phyloP scores from a whole-genome alignment of 345 rosid genomes.

The Dimocarpus longan region DNA sequence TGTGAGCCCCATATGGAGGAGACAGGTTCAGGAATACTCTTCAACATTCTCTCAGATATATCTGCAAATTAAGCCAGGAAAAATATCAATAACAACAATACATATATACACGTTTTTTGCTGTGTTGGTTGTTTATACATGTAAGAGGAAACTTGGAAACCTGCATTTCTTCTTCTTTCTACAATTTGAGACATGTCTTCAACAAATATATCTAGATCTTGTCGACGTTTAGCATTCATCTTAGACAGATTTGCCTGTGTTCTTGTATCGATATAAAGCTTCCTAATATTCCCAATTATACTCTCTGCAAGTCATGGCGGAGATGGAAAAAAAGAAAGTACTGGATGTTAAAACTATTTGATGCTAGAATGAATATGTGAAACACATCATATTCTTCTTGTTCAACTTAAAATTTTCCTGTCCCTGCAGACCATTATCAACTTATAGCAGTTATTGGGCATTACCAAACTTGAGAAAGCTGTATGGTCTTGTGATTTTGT shows the following conservation, averaged over 20 bases:
- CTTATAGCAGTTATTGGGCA: not conserved
- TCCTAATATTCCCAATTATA: conserved; percentile 49
- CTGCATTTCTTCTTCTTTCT: conserved; percentile 40
- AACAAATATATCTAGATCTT: conserved; percentile 37
- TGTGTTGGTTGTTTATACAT: not conserved
- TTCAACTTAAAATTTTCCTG: not conserved
- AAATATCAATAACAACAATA: not conserved
- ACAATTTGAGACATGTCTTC: conserved; percentile 42
- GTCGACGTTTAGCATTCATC: conserved; percentile 40
- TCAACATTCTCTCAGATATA: conserved; percentile 24
- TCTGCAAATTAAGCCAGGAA: conserved; percentile 22
- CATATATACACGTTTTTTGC: not conserved
- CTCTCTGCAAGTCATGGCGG: conserved; percentile 28
- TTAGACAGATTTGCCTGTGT: conserved; percentile 59
- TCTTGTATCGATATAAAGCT: conserved; percentile 59
- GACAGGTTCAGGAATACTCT: conserved; percentile 11
- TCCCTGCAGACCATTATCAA: not conserved
- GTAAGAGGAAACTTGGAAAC: conserved; percentile 15
- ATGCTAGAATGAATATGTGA: no score
- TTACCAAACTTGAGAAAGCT: conserved; percentile 57
- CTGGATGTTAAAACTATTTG: no score
- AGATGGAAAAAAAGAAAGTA: not conserved
- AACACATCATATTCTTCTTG: not conserved
- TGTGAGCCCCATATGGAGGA: conserved; percentile 53
- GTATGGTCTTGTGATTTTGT: conserved; percentile 50